These are phyloP conservation scores for Vigna trinervia DNA, from an alignment of 306 rosid genomes.

Conservation along the genomic window DNA sequence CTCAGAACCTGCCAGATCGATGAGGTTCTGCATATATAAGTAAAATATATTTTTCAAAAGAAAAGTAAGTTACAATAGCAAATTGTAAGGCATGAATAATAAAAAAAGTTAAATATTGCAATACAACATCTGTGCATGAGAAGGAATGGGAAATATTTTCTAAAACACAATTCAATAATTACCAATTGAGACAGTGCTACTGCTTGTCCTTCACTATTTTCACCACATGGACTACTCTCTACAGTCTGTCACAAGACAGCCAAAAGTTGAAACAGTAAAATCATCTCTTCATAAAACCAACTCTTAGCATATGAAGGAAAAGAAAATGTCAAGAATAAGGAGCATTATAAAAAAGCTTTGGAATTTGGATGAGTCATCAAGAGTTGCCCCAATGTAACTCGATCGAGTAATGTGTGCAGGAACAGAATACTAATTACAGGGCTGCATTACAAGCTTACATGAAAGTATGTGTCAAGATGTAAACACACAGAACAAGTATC, in stretches of 20 bases:
- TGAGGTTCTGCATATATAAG: slow-evolving; percentile 95
- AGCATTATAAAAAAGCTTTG: neutral
- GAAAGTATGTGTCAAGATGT: slow-evolving; percentile 14
- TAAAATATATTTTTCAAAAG: slow-evolving; percentile 45
- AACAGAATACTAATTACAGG: neutral
- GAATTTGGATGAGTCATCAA: neutral
- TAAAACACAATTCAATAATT: slow-evolving; percentile 44
- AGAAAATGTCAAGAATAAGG: neutral
- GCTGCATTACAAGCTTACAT: neutral
- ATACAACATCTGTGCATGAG: neutral
- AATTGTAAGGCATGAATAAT: slow-evolving; percentile 34
- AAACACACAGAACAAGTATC: slow-evolving; percentile 15
- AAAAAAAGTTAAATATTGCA: slow-evolving; percentile 23
- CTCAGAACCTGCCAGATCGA: slow-evolving; percentile 99
- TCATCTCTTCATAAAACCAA: neutral
- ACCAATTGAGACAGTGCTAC: slow-evolving; percentile 96
- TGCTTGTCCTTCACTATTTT: slow-evolving; percentile 86
- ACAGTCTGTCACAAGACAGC: slow-evolving; percentile 71
- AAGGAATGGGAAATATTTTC: slow-evolving; percentile 34
- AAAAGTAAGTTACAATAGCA: slow-evolving; percentile 43
- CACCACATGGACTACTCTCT: slow-evolving; percentile 93
- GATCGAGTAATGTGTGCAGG: neutral
- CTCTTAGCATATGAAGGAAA: neutral
- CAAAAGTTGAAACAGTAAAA: slow-evolving; percentile 33
- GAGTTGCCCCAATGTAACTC: neutral